phyloP scores from a whole-genome alignment of 352 stramenopile genomes.

The Phytopythium boreale region DNA sequence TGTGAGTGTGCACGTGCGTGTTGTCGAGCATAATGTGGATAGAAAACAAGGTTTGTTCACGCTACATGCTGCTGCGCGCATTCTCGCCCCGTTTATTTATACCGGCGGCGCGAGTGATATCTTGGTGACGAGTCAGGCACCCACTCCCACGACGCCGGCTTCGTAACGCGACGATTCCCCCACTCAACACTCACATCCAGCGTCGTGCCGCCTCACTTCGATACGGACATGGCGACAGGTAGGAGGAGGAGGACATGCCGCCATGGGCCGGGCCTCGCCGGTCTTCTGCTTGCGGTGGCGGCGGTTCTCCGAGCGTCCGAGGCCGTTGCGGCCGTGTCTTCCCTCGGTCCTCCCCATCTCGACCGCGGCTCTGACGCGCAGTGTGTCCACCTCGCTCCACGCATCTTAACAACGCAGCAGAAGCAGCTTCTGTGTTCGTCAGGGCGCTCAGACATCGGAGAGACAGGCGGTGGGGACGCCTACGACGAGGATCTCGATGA shows the following conservation, averaged over 20 bases:
- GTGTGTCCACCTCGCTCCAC: constrained; percentile 11
- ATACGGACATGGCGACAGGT: not conserved
- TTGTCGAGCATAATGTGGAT: constrained; percentile 4
- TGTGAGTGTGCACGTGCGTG: constrained; percentile 5
- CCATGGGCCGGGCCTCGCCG: not conserved
- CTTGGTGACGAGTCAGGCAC: not conserved
- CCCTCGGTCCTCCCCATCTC: not conserved
- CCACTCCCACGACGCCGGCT: too few species aligned
- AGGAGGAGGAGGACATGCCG: not conserved
- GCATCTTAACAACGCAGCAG: constrained; percentile 24
- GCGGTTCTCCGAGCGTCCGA: not conserved
- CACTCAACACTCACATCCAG: not conserved
- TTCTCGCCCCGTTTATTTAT: constrained; percentile 1
- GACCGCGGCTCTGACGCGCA: not conserved
- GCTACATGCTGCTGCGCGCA: not conserved
- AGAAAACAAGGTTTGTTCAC: constrained; percentile 3
- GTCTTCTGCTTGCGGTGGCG: not conserved
- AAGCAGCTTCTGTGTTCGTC: constrained; percentile 22
- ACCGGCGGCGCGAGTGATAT: not conserved
- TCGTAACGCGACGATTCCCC: too few species aligned
- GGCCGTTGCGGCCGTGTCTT: not conserved
- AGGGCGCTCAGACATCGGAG: not conserved
- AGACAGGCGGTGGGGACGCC: too few species aligned
- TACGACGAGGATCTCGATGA: not conserved
- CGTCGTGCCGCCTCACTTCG: not conserved